phyloP scores from a whole-genome alignment of 2,329 filamentous ascomycete species.

The Dichotomopilus funicola region DNA sequence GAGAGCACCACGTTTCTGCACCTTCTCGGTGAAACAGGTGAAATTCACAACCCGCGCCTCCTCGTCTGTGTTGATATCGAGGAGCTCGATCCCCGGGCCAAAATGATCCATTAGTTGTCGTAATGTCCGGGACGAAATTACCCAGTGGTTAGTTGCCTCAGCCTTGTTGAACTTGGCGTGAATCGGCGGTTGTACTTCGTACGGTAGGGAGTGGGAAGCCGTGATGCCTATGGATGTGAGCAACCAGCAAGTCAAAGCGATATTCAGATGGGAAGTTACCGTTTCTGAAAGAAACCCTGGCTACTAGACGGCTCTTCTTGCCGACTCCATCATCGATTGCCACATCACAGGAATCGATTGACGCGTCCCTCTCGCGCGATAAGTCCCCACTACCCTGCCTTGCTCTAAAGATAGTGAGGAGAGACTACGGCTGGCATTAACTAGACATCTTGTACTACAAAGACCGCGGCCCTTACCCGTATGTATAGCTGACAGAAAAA shows the following conservation, averaged over 20 bases:
- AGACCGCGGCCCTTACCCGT: constrained; percentile 39
- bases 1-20: constrained; percentile 48
- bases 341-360: constrained; percentile 69
- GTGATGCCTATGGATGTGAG: constrained; percentile 51
- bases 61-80: constrained; percentile 70
- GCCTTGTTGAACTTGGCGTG: constrained; percentile 68
- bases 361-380: constrained; percentile 57
- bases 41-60: constrained; percentile 63
- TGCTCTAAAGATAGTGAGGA: constrained; percentile 69
- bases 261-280: constrained; percentile 36
- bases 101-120: constrained; percentile 76
- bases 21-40: constrained; percentile 76
- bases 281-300: constrained; percentile 68
- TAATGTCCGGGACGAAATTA: constrained; percentile 62
- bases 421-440: constrained; percentile 38
- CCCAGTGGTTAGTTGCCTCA: constrained; percentile 63
- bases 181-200: constrained; percentile 66
- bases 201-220: constrained; percentile 70
- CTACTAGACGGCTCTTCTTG: constrained; percentile 65
- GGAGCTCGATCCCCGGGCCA: constrained; percentile 70
- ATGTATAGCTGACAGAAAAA: constrained; percentile 74
- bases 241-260: neutral
- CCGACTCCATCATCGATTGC: constrained; percentile 64
- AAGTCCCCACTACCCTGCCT: constrained; percentile 51
- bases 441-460: neutral